Percentiles rank a stretch among this genome's conserved stretches.
phyloP scores from a whole-genome alignment of 2,329 filamentous ascomycete genomes.

The Tolypocladium album region DNA sequence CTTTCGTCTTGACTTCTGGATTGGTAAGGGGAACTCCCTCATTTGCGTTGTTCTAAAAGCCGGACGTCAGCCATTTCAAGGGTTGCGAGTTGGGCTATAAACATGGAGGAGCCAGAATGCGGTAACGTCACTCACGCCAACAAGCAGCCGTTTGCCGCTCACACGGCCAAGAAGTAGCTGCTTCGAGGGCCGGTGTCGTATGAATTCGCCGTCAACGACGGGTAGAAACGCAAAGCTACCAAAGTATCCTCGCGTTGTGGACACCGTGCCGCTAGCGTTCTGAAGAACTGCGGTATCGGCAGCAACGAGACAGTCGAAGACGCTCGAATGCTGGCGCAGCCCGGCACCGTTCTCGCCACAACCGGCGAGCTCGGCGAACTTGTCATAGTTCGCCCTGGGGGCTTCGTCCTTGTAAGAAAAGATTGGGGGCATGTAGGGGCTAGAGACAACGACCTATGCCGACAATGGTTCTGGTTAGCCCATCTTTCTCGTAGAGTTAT shows the following conservation, averaged over 20 bases:
- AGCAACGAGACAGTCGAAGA: constrained; percentile 23
- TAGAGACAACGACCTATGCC: constrained; percentile 17
- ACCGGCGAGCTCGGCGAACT: constrained; percentile 21
- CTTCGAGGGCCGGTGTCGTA: constrained; percentile 15
- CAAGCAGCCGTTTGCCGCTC: constrained; percentile 21
- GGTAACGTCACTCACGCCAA: constrained; percentile 11
- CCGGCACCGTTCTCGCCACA: constrained; percentile 9
- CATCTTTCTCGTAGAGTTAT: too few species aligned
- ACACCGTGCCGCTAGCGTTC: constrained; percentile 21
- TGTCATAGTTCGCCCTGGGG: constrained; percentile 19
- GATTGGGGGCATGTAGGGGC: constrained; percentile 43
- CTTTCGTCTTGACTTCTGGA: constrained; percentile 19
- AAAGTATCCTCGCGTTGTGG: constrained; percentile 11
- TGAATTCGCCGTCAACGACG: constrained; percentile 23
- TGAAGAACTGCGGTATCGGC: constrained; percentile 22
- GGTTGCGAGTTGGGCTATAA: background rate
- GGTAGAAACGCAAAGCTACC: constrained; percentile 25
- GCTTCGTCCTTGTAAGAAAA: constrained; percentile 26
- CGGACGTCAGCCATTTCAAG: background rate
- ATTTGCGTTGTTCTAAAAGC: constrained; percentile 21
- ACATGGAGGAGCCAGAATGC: too few species aligned
- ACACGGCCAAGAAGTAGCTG: constrained; percentile 17
- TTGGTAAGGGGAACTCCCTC: constrained; percentile 26
- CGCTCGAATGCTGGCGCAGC: constrained; percentile 7
- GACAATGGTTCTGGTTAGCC: background rate